Evolutionary conservation across 2,329 filamentous ascomycete genomes (phyloP).

Genomic region (Fusarium floridanum): DNA sequence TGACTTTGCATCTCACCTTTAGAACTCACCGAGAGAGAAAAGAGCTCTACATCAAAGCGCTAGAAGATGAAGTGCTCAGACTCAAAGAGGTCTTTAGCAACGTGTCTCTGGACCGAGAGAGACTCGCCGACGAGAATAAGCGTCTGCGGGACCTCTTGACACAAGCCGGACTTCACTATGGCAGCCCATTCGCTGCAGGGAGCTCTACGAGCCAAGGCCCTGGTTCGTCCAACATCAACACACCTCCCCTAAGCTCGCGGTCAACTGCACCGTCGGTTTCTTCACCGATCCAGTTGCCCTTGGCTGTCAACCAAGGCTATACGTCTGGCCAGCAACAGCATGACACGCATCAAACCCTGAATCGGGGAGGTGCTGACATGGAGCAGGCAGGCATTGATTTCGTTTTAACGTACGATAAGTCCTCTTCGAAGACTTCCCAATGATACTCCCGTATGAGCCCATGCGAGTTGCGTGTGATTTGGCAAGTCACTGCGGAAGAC

Average conservation of each 20-base stretch:
- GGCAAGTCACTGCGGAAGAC: conserved; percentile 33
- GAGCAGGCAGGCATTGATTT: conserved; percentile 91
- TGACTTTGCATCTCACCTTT: conserved; percentile 20
- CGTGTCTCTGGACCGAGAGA: conserved; percentile 80
- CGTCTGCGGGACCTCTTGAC: conserved; percentile 72
- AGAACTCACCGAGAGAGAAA: conserved; percentile 98
- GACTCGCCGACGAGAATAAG: conserved; percentile 82
- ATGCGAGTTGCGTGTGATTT: conserved; percentile 40
- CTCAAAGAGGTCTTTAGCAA: conserved; percentile 87
- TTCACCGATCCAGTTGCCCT: conserved; percentile 46
- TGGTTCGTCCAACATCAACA: conserved; percentile 52
- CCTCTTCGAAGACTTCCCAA: conserved; percentile 73
- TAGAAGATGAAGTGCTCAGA: conserved; percentile 91
- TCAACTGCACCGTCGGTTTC: conserved; percentile 57
- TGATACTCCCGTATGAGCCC: conserved; percentile 69
- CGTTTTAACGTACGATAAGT: conserved; percentile 84
- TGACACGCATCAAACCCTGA: conserved; percentile 37
- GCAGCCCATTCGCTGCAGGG: conserved; percentile 54
- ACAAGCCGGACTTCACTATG: conserved; percentile 64
- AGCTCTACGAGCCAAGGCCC: conserved; percentile 67
- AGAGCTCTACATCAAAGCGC: conserved; percentile 92
- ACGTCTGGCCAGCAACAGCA: conserved; percentile 51
- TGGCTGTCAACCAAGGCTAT: conserved; percentile 37
- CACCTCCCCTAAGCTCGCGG: conserved; percentile 58
- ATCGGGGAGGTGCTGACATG: conserved; percentile 71